Evolutionary conservation across 306 rosid genomes (phyloP).

Genomic region (Coriaria nepalensis): DNA sequence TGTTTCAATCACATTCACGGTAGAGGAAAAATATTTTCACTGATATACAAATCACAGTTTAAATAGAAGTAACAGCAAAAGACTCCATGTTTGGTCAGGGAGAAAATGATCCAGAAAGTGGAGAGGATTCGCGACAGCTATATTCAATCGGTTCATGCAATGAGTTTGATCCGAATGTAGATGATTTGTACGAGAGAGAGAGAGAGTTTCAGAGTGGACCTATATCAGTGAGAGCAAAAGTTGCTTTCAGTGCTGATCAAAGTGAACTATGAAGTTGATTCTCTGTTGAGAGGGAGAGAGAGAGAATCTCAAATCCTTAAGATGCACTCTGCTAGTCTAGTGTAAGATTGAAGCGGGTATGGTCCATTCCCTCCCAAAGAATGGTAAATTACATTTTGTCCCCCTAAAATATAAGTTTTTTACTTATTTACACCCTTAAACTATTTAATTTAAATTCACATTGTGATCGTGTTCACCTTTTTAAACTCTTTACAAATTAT

Average conservation of each 20-base stretch:
- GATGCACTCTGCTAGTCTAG: too few relatives aligned
- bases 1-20: conserved; percentile 18
- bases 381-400: too few relatives aligned
- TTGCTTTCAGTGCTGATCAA: not conserved
- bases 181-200: not conserved
- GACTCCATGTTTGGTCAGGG: not conserved
- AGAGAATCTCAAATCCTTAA: too few relatives aligned
- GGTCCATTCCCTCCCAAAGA: too few relatives aligned
- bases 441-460: too few relatives aligned
- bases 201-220: not conserved
- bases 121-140: not conserved
- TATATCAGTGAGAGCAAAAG: not conserved
- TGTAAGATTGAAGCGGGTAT: too few relatives aligned
- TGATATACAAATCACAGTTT: not conserved
- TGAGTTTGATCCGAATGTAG: not conserved
- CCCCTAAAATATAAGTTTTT: too few relatives aligned
- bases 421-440: too few relatives aligned
- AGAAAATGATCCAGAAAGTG: conserved; percentile 1
- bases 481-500: too few relatives aligned
- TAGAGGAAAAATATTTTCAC: not conserved
- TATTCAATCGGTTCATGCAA: not conserved
- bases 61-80: not conserved
- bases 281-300: too few relatives aligned
- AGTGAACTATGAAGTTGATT: too few relatives aligned
- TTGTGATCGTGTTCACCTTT: too few relatives aligned